Evolutionary conservation across 2,329 filamentous ascomycete species (phyloP).

Genomic region (Emergomyces orientalis): DNA sequence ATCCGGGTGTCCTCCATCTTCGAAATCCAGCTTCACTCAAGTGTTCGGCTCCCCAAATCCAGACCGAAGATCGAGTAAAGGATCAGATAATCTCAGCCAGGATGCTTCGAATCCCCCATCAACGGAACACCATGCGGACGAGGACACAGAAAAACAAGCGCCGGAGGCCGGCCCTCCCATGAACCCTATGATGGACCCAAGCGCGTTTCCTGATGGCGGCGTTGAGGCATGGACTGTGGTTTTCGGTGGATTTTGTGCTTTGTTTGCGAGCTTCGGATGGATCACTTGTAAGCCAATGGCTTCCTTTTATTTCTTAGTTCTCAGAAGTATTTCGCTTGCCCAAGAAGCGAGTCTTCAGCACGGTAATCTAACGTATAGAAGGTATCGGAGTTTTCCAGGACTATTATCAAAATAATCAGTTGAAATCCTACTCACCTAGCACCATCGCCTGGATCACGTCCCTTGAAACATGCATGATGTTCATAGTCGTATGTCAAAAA

Average conservation of each 20-base stretch:
- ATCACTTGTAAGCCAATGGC: conserved; percentile 34
- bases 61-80: neutral
- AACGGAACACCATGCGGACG: neutral
- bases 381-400: conserved; percentile 48
- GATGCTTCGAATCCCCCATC: neutral
- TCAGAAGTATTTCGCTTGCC: neutral
- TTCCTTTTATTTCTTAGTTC: conserved; percentile 3
- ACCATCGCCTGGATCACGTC: conserved; percentile 56
- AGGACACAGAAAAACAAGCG: conserved; percentile 6
- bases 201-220: conserved; percentile 24
- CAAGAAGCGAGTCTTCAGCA: neutral
- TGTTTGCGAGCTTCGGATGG: conserved; percentile 46
- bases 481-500: conserved; percentile 35
- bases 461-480: conserved; percentile 49
- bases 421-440: conserved; percentile 43
- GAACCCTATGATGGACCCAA: conserved; percentile 10
- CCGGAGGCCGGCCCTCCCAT: neutral
- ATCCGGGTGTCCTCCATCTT: neutral
- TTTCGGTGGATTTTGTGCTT: conserved; percentile 37
- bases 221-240: conserved; percentile 38
- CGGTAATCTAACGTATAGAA: conserved; percentile 17
- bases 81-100: neutral
- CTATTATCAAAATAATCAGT: conserved; percentile 46
- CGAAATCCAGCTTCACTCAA: neutral
- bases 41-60: neutral